Conservation (phyloP, 371 early-diverging fungal genomes). For the Mucor irregularis region DNA sequence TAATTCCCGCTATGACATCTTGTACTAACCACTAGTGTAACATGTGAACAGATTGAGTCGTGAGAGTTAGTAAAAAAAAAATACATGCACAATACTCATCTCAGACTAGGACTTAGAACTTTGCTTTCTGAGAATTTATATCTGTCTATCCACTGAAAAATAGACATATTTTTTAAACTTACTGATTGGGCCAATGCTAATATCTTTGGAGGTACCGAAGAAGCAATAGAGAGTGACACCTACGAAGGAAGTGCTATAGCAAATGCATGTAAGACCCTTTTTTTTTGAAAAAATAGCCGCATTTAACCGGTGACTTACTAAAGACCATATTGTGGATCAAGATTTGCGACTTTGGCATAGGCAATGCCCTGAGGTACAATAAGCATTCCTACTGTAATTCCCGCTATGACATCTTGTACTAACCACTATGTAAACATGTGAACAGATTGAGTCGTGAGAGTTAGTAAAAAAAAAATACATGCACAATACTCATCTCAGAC, state of each 20-base stretch:
- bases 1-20: slow-evolving; percentile 84
- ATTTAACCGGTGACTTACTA: slow-evolving; percentile 22
- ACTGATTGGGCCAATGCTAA: slow-evolving; percentile 80
- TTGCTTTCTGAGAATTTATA: slow-evolving; percentile 27
- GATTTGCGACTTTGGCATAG: slow-evolving; percentile 78
- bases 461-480: too few species aligned
- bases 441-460: too few species aligned
- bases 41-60: neutral
- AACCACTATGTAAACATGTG: slow-evolving; percentile 58
- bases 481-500: too few species aligned
- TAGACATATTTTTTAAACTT: too few species aligned
- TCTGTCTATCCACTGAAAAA: slow-evolving; percentile 27
- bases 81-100: too few species aligned
- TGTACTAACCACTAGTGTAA: slow-evolving; percentile 67
- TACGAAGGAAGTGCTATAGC: slow-evolving; percentile 44
- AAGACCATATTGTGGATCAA: slow-evolving; percentile 57
- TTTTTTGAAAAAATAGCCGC: neutral
- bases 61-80: too few species aligned
- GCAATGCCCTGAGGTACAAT: slow-evolving; percentile 86
- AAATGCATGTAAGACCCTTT: slow-evolving; percentile 51
- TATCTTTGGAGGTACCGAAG: slow-evolving; percentile 83
- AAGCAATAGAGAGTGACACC: slow-evolving; percentile 53
- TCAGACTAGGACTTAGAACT: too few species aligned
- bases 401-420: slow-evolving; percentile 80
- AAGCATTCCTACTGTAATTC: slow-evolving; percentile 82